Conservation (phyloP, 163 green algal species). For the Coccomyxa subellipsoidea region DNA sequence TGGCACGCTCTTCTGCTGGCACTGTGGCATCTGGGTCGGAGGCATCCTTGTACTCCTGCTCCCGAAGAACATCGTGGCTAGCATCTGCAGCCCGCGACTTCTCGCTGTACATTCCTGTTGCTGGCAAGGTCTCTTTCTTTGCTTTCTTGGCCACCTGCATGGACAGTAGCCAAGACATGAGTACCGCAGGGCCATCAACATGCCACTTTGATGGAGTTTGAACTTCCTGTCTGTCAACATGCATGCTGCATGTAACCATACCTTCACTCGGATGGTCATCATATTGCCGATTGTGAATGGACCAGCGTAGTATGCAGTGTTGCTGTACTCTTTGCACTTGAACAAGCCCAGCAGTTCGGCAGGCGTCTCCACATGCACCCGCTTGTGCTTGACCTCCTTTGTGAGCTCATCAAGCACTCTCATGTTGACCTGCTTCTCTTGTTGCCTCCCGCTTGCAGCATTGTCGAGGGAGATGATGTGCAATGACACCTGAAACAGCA, state of each 20-base stretch:
- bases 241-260: background rate
- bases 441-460: background rate
- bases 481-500: background rate
- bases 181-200: too few relatives aligned
- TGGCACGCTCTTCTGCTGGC: background rate
- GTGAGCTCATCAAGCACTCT: background rate
- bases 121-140: conserved; percentile 1
- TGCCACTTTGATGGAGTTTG: too few relatives aligned
- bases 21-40: background rate
- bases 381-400: background rate
- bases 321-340: conserved; percentile 7
- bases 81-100: background rate
- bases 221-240: too few relatives aligned
- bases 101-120: background rate
- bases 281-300: conserved; percentile 6
- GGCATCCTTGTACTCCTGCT: background rate
- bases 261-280: conserved; percentile 11
- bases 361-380: background rate
- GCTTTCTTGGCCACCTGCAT: conserved; percentile 1
- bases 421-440: background rate
- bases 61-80: background rate
- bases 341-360: background rate
- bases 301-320: conserved; percentile 8
- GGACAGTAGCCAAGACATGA: background rate
- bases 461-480: background rate